Percentiles rank a stretch among this genome's conserved stretches.
These are phyloP conservation scores for Tulasnella sp. DNA, from an alignment of 768 basidiomycete genomes.

Conservation along the genomic window DNA sequence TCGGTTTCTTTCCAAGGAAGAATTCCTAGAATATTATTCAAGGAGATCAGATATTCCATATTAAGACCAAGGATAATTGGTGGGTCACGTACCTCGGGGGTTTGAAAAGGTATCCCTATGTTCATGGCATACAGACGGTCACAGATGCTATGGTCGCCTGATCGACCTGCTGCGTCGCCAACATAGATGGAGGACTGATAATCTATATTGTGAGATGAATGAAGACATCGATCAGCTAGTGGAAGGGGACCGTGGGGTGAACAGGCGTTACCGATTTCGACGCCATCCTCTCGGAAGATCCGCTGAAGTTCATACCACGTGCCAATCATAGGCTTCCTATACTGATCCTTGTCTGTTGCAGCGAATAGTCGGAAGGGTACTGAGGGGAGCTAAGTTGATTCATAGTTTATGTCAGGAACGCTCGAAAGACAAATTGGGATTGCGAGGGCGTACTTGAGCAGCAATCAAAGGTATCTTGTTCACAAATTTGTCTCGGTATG, in stretches of 20 bases:
- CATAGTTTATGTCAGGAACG: neutral
- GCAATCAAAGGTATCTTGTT: constrained; percentile 64
- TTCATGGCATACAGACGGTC: constrained; percentile 84
- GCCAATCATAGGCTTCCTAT: constrained; percentile 78
- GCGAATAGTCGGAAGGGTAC: constrained; percentile 73
- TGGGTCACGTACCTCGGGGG: constrained; percentile 63
- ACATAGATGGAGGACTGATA: constrained; percentile 60
- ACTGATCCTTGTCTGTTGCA: constrained; percentile 61
- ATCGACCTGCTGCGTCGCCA: constrained; percentile 82
- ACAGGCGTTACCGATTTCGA: constrained; percentile 46
- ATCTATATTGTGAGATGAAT: no score
- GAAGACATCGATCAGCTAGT: neutral
- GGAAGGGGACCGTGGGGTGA: no score
- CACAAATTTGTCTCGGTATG: constrained; percentile 54
- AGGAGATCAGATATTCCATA: neutral
- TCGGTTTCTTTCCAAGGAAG: constrained; percentile 46
- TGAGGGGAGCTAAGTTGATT: constrained; percentile 43
- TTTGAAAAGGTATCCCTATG: constrained; percentile 58
- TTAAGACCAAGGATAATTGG: neutral
- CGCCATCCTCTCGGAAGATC: constrained; percentile 45
- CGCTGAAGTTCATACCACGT: constrained; percentile 70
- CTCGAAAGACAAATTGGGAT: neutral
- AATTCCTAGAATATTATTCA: constrained; percentile 47
- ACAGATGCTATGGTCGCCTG: constrained; percentile 64
- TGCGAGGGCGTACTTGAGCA: constrained; percentile 26